phyloP scores from a whole-genome alignment of 2,329 filamentous ascomycete genomes.

The Aspergillus pseudonomiae region DNA sequence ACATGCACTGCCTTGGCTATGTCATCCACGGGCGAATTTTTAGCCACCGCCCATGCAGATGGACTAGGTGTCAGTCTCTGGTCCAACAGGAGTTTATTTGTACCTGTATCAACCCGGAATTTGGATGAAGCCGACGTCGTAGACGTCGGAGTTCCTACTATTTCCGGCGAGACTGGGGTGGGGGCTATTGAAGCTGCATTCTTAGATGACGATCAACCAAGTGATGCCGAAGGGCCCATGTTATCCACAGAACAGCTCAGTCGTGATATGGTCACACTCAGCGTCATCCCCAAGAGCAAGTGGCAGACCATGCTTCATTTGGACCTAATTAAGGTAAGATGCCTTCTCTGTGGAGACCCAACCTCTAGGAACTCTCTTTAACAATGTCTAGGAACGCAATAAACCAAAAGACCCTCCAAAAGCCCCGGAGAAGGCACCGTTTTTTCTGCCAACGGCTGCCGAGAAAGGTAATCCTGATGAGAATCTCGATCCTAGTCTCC shows the following conservation, averaged over 20 bases:
- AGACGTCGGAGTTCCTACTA: slow-evolving; percentile 68
- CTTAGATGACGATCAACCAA: slow-evolving; percentile 54
- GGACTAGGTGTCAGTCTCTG: slow-evolving; percentile 89
- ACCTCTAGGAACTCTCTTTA: slow-evolving; percentile 10
- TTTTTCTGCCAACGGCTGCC: slow-evolving; percentile 72
- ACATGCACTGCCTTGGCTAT: slow-evolving; percentile 85
- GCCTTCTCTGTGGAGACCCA: neutral
- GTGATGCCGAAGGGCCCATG: slow-evolving; percentile 56
- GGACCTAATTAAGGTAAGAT: slow-evolving; percentile 71
- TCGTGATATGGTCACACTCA: slow-evolving; percentile 81
- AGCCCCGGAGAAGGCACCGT: slow-evolving; percentile 88
- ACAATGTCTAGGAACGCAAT: slow-evolving; percentile 70
- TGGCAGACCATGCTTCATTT: slow-evolving; percentile 96
- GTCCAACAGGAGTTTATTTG: slow-evolving; percentile 92
- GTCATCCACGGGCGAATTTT: slow-evolving; percentile 85
- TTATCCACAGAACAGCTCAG: slow-evolving; percentile 74
- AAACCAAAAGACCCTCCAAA: slow-evolving; percentile 92
- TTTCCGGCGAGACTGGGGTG: slow-evolving; percentile 79
- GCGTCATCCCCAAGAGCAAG: slow-evolving; percentile 81
- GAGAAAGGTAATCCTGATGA: slow-evolving; percentile 26
- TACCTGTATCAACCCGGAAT: slow-evolving; percentile 81
- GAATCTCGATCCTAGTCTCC: slow-evolving; percentile 31
- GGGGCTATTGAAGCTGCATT: slow-evolving; percentile 77
- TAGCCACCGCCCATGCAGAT: slow-evolving; percentile 84
- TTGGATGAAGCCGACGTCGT: slow-evolving; percentile 76